phyloP scores from a whole-genome alignment of 805 yeast genomes.

The Kuraishia capsulata region DNA sequence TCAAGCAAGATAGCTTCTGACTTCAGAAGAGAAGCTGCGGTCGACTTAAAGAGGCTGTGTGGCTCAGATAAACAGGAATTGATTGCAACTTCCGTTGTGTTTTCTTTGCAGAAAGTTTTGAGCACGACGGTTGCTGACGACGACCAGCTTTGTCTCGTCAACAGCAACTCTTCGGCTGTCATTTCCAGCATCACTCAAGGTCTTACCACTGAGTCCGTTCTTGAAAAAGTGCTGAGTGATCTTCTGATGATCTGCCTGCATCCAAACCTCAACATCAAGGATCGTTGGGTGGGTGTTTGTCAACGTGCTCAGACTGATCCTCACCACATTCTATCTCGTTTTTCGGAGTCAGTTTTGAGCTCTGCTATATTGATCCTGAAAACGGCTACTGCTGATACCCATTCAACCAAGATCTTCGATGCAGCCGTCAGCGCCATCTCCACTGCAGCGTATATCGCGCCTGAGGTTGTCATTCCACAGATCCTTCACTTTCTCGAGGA shows the following conservation, averaged over 20 bases:
- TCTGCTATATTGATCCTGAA: slow-evolving; percentile 10
- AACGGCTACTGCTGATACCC: slow-evolving; percentile 10
- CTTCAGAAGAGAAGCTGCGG: slow-evolving; percentile 24
- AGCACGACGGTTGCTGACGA: slow-evolving; percentile 8
- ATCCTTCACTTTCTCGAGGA: slow-evolving; percentile 31
- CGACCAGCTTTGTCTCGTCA: slow-evolving; percentile 11
- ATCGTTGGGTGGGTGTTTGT: slow-evolving; percentile 75
- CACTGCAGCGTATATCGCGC: slow-evolving; percentile 48
- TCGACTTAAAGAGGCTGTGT: slow-evolving; percentile 19
- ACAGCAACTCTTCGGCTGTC: slow-evolving; percentile 21
- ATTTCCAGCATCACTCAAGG: slow-evolving; percentile 27
- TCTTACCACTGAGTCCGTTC: slow-evolving; percentile 5
- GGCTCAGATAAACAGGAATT: slow-evolving; percentile 20
- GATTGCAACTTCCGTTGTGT: slow-evolving; percentile 34
- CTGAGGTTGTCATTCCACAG: slow-evolving; percentile 44
- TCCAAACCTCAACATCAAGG: slow-evolving; percentile 23
- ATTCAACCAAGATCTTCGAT: slow-evolving; percentile 35
- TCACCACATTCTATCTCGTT: slow-evolving; percentile 34
- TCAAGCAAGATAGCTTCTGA: slow-evolving; percentile 29
- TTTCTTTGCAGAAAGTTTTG: slow-evolving; percentile 23
- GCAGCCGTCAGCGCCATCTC: slow-evolving; percentile 43
- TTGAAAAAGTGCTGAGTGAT: slow-evolving; percentile 25
- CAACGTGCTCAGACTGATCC: slow-evolving; percentile 58
- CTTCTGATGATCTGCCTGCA: slow-evolving; percentile 38
- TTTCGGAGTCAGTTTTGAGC: slow-evolving; percentile 17